Conservation (phyloP, 2,329 filamentous ascomycete genomes). For the Camptophora hylomeconis region DNA sequence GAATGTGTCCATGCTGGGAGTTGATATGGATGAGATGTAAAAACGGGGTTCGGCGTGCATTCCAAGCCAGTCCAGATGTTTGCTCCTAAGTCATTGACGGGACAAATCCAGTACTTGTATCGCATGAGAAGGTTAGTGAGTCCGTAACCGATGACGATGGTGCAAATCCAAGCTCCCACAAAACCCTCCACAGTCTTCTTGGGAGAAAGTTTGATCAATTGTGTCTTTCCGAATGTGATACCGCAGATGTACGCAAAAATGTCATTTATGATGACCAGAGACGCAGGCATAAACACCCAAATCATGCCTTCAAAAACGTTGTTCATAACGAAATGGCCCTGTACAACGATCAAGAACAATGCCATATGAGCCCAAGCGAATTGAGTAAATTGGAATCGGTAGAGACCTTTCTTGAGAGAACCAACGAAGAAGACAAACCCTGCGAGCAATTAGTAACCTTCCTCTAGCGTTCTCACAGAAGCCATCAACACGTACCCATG, state of each 20-base stretch:
- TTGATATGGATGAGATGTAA: conserved; percentile 62
- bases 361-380: conserved; percentile 99
- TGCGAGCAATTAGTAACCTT: conserved; percentile 23
- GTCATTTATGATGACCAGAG: conserved; percentile 94
- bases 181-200: conserved; percentile 99
- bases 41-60: conserved; percentile 84
- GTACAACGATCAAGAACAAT: conserved; percentile 90
- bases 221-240: conserved; percentile 90
- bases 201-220: conserved; percentile 92
- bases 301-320: conserved; percentile 99
- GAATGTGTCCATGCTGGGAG: conserved; percentile 61
- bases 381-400: conserved; percentile 97
- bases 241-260: conserved; percentile 97
- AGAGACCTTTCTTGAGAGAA: conserved; percentile 87
- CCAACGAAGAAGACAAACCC: conserved; percentile 97
- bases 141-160: conserved; percentile 68
- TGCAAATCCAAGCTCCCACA: conserved; percentile 90
- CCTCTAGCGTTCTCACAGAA: neutral
- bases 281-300: conserved; percentile 95
- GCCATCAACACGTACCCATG: conserved; percentile 52
- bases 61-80: conserved; percentile 84
- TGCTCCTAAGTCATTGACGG: conserved; percentile 87
- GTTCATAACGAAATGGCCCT: conserved; percentile 99
- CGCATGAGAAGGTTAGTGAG: conserved; percentile 75
- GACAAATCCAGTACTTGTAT: conserved; percentile 96